Base-by-base conservation (phyloP, 2,329 filamentous ascomycete genomes). In the Microdochium nivale region DNA sequence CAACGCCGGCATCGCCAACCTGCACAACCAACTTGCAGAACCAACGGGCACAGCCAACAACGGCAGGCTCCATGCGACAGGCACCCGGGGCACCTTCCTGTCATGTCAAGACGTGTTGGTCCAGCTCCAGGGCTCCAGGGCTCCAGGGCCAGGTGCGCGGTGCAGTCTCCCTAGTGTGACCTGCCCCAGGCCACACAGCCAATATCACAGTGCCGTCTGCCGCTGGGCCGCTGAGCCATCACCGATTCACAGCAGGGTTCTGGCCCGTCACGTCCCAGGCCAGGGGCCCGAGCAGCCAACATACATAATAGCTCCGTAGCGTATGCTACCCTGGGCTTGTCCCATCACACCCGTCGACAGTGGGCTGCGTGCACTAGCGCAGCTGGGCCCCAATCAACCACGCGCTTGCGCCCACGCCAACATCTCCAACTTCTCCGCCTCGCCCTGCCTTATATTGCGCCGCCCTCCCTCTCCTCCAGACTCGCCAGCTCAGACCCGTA, bases 131-230 rank as follows among this genome's bases (percentile, higher is more conserved):
- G n/a, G n/a, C n/a, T n/a, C n/a, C n/a, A n/a, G n/a, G n/a, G n/a
- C n/a, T n/a, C n/a, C n/a, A n/a, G n/a, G n/a, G n/a, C n/a, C n/a
- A n/a, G n/a, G n/a, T n/a, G n/a, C n/a, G n/a, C n/a, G n/a, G n/a
- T 30, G 27, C 27, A 5, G 27, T 30, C 5, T 30, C 5, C 27
- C n/a, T n/a, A 30, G 27, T 30, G 27, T 30, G 27, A 30, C 27
- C 27, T 30, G 27, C 27, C 11, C 11, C 27, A n/a, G n/a, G n/a
- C 51, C 53, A 59, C 53, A 64, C 71, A 72, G 69, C 77, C 77
- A 80, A 80, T 80, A 78, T 79, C 69, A 71, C 69, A 66, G 65
- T 65, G 61, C 67, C 63, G 64, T 69, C 75, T 63, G 54, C 63
- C 63, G 63, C 64, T 63, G 62, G 58, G 53, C 56, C 59, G 40